A percentile compares a stretch with the other conserved stretches of the same genome.
These are phyloP conservation scores for Diutina scorzettiae DNA, from an alignment of 1,139 yeast genomes.

Conservation along the genomic window DNA sequence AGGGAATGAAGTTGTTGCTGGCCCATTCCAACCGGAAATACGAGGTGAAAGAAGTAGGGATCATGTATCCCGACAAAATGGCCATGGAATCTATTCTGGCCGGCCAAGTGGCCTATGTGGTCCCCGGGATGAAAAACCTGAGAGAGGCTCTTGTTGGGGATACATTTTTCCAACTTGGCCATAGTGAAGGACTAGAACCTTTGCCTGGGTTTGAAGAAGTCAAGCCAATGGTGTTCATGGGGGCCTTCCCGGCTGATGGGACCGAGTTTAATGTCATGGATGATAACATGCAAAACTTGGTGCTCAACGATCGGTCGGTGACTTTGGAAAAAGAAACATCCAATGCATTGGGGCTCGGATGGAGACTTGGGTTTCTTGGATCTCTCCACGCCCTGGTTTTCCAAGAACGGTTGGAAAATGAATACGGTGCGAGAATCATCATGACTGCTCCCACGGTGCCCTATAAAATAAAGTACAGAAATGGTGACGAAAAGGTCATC, in stretches of 20 bases:
- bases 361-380: conserved; percentile 93
- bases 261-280: conserved; percentile 81
- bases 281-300: conserved; percentile 80
- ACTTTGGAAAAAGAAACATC: conserved; percentile 85
- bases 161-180: conserved; percentile 65
- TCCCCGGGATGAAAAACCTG: conserved; percentile 88
- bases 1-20: conserved; percentile 65
- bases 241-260: conserved; percentile 96
- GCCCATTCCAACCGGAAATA: conserved; percentile 69
- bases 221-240: conserved; percentile 96
- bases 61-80: conserved; percentile 83
- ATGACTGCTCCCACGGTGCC: conserved; percentile 97
- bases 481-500: conserved; percentile 53
- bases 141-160: conserved; percentile 87
- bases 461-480: conserved; percentile 53
- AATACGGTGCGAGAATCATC: conserved; percentile 85
- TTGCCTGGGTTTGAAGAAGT: conserved; percentile 94
- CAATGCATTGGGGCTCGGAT: conserved; percentile 91
- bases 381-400: conserved; percentile 93
- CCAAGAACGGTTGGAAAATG: conserved; percentile 81
- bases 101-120: conserved; percentile 90
- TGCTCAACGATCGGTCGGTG: conserved; percentile 85
- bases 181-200: conserved; percentile 51
- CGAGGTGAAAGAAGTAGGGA: conserved; percentile 87
- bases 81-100: conserved; percentile 55